Conservation (phyloP, 2,329 filamentous ascomycete species). For the Cephalotrichum gorgonifer region DNA sequence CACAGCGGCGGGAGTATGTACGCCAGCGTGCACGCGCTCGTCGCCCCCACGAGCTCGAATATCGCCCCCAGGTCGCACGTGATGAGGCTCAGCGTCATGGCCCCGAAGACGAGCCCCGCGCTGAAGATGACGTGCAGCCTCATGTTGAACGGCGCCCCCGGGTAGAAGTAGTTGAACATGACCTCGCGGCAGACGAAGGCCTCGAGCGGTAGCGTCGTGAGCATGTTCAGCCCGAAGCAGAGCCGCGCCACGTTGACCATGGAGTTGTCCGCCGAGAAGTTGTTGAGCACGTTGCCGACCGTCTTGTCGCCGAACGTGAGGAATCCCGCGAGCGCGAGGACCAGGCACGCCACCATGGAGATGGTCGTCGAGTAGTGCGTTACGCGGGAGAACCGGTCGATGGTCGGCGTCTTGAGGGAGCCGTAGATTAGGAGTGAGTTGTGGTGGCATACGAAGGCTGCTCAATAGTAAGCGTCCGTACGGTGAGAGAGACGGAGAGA, state of each 20-base stretch:
- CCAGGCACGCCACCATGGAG: conserved; percentile 83
- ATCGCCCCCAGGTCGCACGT: conserved; percentile 92
- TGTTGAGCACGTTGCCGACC: conserved; percentile 93
- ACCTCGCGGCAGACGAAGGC: conserved; percentile 96
- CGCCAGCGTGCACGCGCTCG: conserved; percentile 84
- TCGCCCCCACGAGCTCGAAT: conserved; percentile 92
- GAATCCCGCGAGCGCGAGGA: conserved; percentile 83
- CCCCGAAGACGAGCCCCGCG: conserved; percentile 66
- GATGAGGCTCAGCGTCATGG: conserved; percentile 67
- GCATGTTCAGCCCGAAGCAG: conserved; percentile 97
- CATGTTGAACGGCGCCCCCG: conserved; percentile 64
- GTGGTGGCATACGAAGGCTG: conserved; percentile 68
- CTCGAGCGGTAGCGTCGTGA: conserved; percentile 91
- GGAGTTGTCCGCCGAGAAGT: conserved; percentile 81
- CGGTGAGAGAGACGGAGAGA: too few relatives aligned
- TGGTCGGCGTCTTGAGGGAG: conserved; percentile 83
- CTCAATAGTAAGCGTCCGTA: conserved; percentile 1
- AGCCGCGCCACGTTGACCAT: conserved; percentile 92
- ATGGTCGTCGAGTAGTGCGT: conserved; percentile 89
- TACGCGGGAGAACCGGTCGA: conserved; percentile 86
- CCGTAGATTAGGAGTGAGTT: conserved; percentile 97
- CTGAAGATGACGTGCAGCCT: conserved; percentile 81
- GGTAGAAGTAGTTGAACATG: conserved; percentile 76
- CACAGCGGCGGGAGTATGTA: conserved; percentile 93
- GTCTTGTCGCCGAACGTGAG: conserved; percentile 88